phyloP scores from a whole-genome alignment of 139 green algal species.

The Eudorina sp. region DNA sequence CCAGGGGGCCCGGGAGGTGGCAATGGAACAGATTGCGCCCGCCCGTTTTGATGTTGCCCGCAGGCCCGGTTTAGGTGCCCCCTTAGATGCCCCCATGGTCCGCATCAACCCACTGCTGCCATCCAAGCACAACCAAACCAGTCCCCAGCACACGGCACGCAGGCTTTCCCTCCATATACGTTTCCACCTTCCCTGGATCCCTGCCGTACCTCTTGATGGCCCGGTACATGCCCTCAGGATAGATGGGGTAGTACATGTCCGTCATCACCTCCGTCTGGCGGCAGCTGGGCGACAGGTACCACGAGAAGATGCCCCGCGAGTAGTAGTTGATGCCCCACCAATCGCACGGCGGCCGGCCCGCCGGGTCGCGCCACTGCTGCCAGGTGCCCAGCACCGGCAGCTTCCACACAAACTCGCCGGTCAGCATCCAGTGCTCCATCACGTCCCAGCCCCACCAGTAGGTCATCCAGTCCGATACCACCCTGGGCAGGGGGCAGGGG shows the following conservation, averaged over 20 bases:
- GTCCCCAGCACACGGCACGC: too few species aligned
- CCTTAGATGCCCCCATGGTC: too few species aligned
- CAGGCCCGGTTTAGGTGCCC: too few species aligned
- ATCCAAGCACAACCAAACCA: too few species aligned
- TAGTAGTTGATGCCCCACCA: conserved; percentile 83
- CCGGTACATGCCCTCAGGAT: conserved; percentile 77
- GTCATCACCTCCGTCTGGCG: conserved; percentile 81
- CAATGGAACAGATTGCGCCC: too few species aligned
- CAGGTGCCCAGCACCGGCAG: conserved; percentile 67
- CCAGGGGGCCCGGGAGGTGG: too few species aligned
- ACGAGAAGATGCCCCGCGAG: conserved; percentile 48
- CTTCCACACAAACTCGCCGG: conserved; percentile 72
- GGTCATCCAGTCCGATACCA: conserved; percentile 63
- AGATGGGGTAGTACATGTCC: conserved; percentile 89
- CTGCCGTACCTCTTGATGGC: conserved; percentile 49
- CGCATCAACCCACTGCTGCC: too few species aligned
- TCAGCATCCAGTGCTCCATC: conserved; percentile 73
- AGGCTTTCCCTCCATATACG: too few species aligned
- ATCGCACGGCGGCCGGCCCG: conserved; percentile 68
- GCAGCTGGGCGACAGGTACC: conserved; percentile 64
- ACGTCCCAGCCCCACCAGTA: conserved; percentile 79
- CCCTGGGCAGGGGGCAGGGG: neutral
- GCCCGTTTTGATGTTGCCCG: too few species aligned
- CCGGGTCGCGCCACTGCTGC: conserved; percentile 60
- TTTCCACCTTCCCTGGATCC: neutral